These are phyloP conservation scores for Epithele typhae DNA, from an alignment of 768 basidiomycete genomes.

Conservation along the genomic window DNA sequence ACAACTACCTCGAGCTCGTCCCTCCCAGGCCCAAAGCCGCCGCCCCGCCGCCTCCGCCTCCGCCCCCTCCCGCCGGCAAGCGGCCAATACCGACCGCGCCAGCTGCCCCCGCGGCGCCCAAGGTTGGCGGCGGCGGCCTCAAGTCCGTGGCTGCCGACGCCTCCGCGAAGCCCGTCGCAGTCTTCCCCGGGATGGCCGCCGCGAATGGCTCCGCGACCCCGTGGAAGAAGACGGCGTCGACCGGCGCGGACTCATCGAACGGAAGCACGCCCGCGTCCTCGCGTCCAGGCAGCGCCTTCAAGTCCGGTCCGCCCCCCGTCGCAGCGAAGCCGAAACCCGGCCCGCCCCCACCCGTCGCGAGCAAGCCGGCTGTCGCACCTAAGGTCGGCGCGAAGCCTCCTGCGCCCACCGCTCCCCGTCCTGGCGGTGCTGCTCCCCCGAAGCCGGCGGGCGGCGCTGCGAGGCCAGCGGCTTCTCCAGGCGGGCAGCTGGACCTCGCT, in stretches of 20 bases:
- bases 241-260: slow-evolving; percentile 22
- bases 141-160: slow-evolving; percentile 50
- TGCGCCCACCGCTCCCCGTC: slow-evolving; percentile 55
- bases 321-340: slow-evolving; percentile 61
- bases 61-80: slow-evolving; percentile 42
- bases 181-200: slow-evolving; percentile 72
- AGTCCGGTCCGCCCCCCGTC: slow-evolving; percentile 50
- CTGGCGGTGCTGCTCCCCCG: slow-evolving; percentile 32
- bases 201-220: slow-evolving; percentile 67
- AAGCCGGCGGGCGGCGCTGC: slow-evolving; percentile 38
- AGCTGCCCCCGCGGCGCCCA: slow-evolving; percentile 25
- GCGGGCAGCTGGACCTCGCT: slow-evolving; percentile 75
- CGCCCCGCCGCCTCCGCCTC: slow-evolving; percentile 68
- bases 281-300: slow-evolving; percentile 47
- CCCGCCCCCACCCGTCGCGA: slow-evolving; percentile 47
- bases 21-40: slow-evolving; percentile 61
- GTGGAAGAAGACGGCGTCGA: slow-evolving; percentile 56
- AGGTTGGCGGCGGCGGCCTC: slow-evolving; percentile 17
- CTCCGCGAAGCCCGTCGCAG: slow-evolving; percentile 73
- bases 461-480: slow-evolving; percentile 40
- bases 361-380: slow-evolving; percentile 46
- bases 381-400: slow-evolving; percentile 57
- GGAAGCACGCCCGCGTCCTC: slow-evolving; percentile 42
- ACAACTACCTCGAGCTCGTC: slow-evolving; percentile 84
- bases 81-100: slow-evolving; percentile 29